Conservation (phyloP, 1,139 yeast genomes). For the Hyphopichia burtonii region DNA sequence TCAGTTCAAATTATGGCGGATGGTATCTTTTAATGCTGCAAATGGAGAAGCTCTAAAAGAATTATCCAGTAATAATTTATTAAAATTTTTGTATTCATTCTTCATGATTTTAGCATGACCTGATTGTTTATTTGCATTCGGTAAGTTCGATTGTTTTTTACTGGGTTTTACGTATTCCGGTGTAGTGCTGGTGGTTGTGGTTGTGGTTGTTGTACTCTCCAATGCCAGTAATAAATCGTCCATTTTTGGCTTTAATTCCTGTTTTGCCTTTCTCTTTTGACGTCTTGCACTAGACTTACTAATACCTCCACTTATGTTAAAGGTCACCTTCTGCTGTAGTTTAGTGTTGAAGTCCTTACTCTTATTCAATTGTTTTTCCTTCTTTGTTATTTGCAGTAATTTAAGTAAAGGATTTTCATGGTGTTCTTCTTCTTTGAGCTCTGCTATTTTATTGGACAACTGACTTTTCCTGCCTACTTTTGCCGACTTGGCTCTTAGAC, state of each 20-base stretch:
- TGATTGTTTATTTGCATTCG: slow-evolving; percentile 55
- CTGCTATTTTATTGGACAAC: slow-evolving; percentile 26
- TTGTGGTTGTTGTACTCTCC: slow-evolving; percentile 27
- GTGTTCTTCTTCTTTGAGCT: slow-evolving; percentile 20
- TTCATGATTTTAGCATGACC: slow-evolving; percentile 57
- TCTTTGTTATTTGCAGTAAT: slow-evolving; percentile 52
- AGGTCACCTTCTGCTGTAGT: slow-evolving; percentile 27
- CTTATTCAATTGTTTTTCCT: slow-evolving; percentile 47
- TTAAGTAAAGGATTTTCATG: slow-evolving; percentile 56
- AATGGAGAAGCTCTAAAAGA: slow-evolving; percentile 58
- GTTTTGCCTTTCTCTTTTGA: slow-evolving; percentile 61
- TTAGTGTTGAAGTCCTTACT: slow-evolving; percentile 29
- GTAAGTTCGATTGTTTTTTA: slow-evolving; percentile 45
- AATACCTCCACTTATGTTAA: slow-evolving; percentile 39
- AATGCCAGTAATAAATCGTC: slow-evolving; percentile 57
- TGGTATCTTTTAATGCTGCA: slow-evolving; percentile 52
- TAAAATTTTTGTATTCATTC: slow-evolving; percentile 57
- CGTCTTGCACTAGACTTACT: slow-evolving; percentile 67
- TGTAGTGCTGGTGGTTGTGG: slow-evolving; percentile 8
- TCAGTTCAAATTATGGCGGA: slow-evolving; percentile 14
- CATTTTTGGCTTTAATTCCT: slow-evolving; percentile 65
- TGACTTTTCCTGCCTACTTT: slow-evolving; percentile 16
- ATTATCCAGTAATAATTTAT: slow-evolving; percentile 49
- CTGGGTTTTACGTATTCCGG: slow-evolving; percentile 18
- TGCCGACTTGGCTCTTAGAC: slow-evolving; percentile 36